Percentiles rank a stretch among this genome's conserved stretches.
Evolutionary conservation across 208 protist species (phyloP).

Genomic region (Leishmania braziliensis): DNA sequence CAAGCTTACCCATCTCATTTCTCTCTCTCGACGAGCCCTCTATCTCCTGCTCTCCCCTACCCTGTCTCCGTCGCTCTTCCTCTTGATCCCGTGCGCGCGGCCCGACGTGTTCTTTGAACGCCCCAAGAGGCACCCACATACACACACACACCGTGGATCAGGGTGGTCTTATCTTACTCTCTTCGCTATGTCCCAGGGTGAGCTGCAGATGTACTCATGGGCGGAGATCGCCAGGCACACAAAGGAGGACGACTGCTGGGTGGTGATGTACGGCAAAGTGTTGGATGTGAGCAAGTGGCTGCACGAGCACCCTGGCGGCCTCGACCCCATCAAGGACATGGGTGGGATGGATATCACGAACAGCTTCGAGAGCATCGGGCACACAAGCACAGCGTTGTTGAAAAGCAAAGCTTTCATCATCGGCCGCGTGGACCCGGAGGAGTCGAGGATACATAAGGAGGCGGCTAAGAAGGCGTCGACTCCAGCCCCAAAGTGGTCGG

Average conservation of each 20-base stretch:
- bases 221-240: conserved; percentile 92
- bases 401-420: conserved; percentile 74
- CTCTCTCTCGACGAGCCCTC: not conserved
- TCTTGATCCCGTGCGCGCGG: not conserved
- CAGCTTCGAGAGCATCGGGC: conserved; percentile 85
- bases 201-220: conserved; percentile 73
- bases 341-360: conserved; percentile 78
- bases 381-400: conserved; percentile 65
- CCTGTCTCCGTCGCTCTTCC: not conserved
- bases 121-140: not conserved
- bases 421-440: conserved; percentile 60
- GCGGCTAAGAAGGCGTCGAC: conserved; percentile 8
- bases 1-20: no score
- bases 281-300: conserved; percentile 91
- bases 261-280: conserved; percentile 92
- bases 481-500: conserved; percentile 53
- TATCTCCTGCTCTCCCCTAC: not conserved
- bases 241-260: conserved; percentile 89
- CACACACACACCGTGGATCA: not conserved
- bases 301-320: conserved; percentile 90
- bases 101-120: not conserved
- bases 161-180: conserved; percentile 9
- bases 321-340: conserved; percentile 86
- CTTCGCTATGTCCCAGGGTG: conserved; percentile 41
- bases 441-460: conserved; percentile 31